These are phyloP conservation scores for Macrophomina tecta DNA, from an alignment of 2,329 filamentous ascomycete species.

Conservation along the genomic window DNA sequence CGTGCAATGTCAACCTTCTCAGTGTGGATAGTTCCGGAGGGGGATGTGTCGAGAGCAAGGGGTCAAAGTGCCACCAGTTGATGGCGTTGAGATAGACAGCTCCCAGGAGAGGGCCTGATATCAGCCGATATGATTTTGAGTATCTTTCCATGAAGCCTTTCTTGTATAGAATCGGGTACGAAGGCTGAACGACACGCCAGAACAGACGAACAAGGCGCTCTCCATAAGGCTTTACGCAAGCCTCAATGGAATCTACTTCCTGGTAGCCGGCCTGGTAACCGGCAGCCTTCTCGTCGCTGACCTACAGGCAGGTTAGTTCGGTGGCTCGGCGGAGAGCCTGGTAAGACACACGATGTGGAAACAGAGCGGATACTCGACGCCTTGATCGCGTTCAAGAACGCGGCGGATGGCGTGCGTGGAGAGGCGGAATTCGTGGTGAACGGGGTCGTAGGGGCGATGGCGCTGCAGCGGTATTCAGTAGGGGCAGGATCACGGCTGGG, in stretches of 20 bases:
- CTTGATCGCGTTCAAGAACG: slow-evolving; percentile 29
- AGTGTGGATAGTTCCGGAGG: slow-evolving; percentile 47
- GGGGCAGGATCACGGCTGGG: background rate
- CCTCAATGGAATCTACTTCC: slow-evolving; percentile 24
- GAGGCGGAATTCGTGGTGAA: slow-evolving; percentile 29
- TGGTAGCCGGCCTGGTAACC: slow-evolving; percentile 15
- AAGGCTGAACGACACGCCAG: slow-evolving; percentile 68
- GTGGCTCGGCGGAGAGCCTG: slow-evolving; percentile 9
- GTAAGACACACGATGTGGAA: slow-evolving; percentile 30
- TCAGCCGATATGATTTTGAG: slow-evolving; percentile 61
- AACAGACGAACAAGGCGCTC: slow-evolving; percentile 70
- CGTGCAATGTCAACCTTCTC: slow-evolving; percentile 44
- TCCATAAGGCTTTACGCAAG: slow-evolving; percentile 21
- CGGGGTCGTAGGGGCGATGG: slow-evolving; percentile 29
- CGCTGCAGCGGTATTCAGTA: slow-evolving; percentile 19
- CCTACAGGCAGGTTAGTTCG: background rate
- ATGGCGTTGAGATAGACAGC: slow-evolving; percentile 68
- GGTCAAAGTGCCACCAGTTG: slow-evolving; percentile 66
- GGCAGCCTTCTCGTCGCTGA: slow-evolving; percentile 20
- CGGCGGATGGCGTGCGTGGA: slow-evolving; percentile 31
- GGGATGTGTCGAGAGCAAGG: slow-evolving; percentile 52
- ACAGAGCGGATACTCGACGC: slow-evolving; percentile 30
- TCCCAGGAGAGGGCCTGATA: slow-evolving; percentile 64
- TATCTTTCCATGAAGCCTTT: slow-evolving; percentile 68
- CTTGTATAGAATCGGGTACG: slow-evolving; percentile 66